Evolutionary conservation across 2,329 filamentous ascomycete genomes (phyloP).

Genomic region (Arthrobotrys sinensis): DNA sequence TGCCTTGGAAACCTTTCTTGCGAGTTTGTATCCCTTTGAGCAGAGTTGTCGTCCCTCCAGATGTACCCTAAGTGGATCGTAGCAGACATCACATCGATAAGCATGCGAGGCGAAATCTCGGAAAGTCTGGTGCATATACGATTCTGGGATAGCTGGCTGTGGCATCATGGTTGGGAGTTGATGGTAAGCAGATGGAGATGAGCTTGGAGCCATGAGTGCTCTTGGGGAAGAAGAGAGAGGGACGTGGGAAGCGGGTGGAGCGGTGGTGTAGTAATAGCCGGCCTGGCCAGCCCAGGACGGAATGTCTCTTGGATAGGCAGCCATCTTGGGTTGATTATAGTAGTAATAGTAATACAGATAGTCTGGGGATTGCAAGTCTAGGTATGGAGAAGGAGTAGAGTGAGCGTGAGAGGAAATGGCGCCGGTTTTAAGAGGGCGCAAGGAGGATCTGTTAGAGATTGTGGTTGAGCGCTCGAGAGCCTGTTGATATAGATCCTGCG

Average conservation of each 20-base stretch:
- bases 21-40: conserved; percentile 49
- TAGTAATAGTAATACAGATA: conserved; percentile 41
- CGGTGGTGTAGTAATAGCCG: conserved; percentile 43
- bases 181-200: conserved; percentile 41
- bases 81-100: conserved; percentile 57
- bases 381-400: background rate
- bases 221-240: conserved; percentile 50
- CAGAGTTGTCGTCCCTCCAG: conserved; percentile 53
- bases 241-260: conserved; percentile 30
- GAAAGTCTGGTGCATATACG: conserved; percentile 60
- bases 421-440: conserved; percentile 21
- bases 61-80: conserved; percentile 54
- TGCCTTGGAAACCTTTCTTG: conserved; percentile 53
- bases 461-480: conserved; percentile 32
- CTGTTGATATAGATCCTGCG: conserved; percentile 32
- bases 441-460: conserved; percentile 18
- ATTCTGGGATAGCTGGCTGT: conserved; percentile 37
- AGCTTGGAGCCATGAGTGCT: conserved; percentile 32
- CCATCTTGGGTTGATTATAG: conserved; percentile 47
- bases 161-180: conserved; percentile 49
- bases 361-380: conserved; percentile 33
- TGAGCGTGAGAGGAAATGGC: conserved; percentile 50
- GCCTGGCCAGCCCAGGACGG: conserved; percentile 41
- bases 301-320: conserved; percentile 57
- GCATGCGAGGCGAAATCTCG: conserved; percentile 51